Evolutionary conservation across 305 asterid genomes (phyloP).

Genomic region (Lippia alba): DNA sequence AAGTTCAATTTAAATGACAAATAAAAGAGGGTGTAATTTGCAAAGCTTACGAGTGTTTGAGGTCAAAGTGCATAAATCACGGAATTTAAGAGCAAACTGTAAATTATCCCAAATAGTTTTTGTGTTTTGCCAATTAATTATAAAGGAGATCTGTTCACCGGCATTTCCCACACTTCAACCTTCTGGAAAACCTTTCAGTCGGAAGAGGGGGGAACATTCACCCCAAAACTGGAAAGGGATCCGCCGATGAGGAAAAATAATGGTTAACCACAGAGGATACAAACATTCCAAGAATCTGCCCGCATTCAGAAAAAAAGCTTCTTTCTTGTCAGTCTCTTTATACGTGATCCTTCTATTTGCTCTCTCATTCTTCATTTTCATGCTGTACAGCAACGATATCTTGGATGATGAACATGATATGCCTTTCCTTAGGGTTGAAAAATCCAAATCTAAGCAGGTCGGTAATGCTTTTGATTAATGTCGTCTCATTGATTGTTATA

Average conservation of each 20-base stretch:
- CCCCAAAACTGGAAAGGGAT: constrained; percentile 27
- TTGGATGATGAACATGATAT: constrained; percentile 51
- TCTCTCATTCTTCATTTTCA: constrained; percentile 67
- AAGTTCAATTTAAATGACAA: no score
- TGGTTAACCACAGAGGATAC: constrained; percentile 55
- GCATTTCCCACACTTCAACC: neutral
- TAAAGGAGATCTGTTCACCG: neutral
- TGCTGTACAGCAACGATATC: constrained; percentile 63
- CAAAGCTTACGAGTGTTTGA: no score
- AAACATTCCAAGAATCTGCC: constrained; percentile 41
- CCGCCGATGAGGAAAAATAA: constrained; percentile 38
- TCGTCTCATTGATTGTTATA: neutral
- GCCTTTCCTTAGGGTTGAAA: constrained; percentile 44
- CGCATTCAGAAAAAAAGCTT: constrained; percentile 46
- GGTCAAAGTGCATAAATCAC: no score
- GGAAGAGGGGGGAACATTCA: constrained; percentile 9
- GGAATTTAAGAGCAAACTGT: no score
- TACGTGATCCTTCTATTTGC: constrained; percentile 64
- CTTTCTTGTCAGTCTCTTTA: constrained; percentile 52
- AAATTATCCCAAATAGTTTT: no score
- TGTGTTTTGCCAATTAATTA: neutral
- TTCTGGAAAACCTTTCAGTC: constrained; percentile 11
- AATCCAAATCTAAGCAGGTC: constrained; percentile 50
- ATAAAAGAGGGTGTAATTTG: no score
- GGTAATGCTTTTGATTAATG: constrained; percentile 1